Conservation (phyloP, 495 filamentous ascomycete species). For the Aspergillus sparsus region DNA sequence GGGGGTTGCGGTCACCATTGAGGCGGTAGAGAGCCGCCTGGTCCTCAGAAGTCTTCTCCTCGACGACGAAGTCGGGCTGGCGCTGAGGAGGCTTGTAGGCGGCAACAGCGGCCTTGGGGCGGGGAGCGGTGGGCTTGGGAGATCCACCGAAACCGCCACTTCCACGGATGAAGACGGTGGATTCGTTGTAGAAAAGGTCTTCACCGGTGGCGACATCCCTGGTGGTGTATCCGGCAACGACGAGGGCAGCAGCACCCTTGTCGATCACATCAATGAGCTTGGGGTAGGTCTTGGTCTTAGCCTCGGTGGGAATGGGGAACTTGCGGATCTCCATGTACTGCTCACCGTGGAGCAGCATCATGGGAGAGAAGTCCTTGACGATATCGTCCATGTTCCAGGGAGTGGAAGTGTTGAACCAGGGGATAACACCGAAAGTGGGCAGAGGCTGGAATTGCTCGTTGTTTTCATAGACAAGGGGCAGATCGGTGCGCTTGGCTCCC, state of each 20-base stretch:
- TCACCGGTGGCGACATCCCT: conserved; percentile 77
- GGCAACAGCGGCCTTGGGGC: conserved; percentile 74
- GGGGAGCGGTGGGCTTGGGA: conserved; percentile 66
- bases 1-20: conserved; percentile 88
- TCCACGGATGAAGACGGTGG: conserved; percentile 86
- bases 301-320: conserved; percentile 90
- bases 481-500: conserved; percentile 89
- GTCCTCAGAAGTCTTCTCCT: conserved; percentile 89
- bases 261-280: conserved; percentile 93
- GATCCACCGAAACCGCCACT: conserved; percentile 90
- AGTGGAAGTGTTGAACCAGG: conserved; percentile 79
- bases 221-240: conserved; percentile 77
- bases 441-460: conserved; percentile 87
- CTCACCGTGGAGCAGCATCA: conserved; percentile 99
- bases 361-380: conserved; percentile 92
- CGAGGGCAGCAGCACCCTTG: conserved; percentile 88
- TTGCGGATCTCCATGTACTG: conserved; percentile 96
- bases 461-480: conserved; percentile 87
- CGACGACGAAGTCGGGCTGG: conserved; percentile 74
- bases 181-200: conserved; percentile 96
- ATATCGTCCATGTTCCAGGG: conserved; percentile 82
- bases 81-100: conserved; percentile 78
- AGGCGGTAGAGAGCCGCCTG: conserved; percentile 96
- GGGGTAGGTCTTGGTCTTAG: conserved; percentile 75
- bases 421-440: conserved; percentile 93